Evolutionary conservation across 1,139 yeast genomes (phyloP), one percentile per base, ranked within the genome.

Genomic region (Blastobotrys raffinosifermentans): DNA sequence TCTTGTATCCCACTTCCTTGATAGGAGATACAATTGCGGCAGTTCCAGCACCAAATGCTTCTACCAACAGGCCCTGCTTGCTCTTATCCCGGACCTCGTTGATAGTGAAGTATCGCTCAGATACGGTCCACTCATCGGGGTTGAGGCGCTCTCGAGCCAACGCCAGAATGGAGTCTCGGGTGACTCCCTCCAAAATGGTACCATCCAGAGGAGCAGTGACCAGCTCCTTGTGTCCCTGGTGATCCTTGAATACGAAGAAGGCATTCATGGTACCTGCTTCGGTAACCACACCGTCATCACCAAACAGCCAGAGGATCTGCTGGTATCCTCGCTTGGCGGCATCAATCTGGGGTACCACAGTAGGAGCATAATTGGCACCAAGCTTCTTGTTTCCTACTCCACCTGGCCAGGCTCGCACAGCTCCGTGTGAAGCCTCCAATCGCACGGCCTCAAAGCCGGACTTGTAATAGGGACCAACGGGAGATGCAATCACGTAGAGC

Each of bases 331-430:
- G 75, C 31, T 70, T 57, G 37, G 95, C 94, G 35, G 98, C 97
- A 64, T 79, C 77, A 51, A 75, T 67, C 67, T 85, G 96, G 20
- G 97, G 96, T 56, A 75, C 72, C 56, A 89, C 76, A 62, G 96
- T 84, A 40, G 97, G 96, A 30, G 96, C 97, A 60, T 91, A 91
- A 69, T 91, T 91, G 44, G 96, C 97, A 62, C 98, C 98, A 54
- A 91, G 75, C 68, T 91, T 91, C 65, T 77, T 80, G 72, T 87
- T 80, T 64, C 98, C 98, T 48, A 80, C 87, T 61, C 97, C 98
- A 56, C 96, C 96, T 55, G 97, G 97, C 97, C 97, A 91, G 11
- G 98, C 96, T 67, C 97, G 81, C 18, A 89, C 91, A 33, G 94
- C 94, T 52, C 84, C 78, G 58, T 85, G 94, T 23, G 96, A 86